Evolutionary conservation across 2,329 filamentous ascomycete species (phyloP), one percentile per base, ranked within the genome.

Genomic region (Anthostomella pinea): DNA sequence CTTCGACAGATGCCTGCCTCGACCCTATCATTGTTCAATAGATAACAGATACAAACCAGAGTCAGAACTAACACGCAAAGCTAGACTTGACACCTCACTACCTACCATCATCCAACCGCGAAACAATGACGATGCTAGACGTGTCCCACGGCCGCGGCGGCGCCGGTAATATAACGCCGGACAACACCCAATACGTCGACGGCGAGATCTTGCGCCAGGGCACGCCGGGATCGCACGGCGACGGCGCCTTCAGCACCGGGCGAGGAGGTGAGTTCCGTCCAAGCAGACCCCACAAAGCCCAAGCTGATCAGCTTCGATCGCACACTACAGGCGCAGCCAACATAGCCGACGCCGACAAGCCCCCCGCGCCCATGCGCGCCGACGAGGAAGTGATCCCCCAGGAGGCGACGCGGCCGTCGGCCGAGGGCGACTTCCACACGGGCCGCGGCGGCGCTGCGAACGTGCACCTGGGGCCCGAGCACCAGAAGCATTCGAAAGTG

Each of bases 401-500:
- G 30, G 65, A 56, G 13, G 77, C 77, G 15, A 55, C 68, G 33
- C 72, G 75, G 17, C 63, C 67, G 18, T 60, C 63, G 31, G 69
- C 77, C 11, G 62, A 65, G 34, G 55, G 61, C 39, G 72, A 76
- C 53, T 73, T 68, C 58, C 77, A 81, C 63, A 72, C 69, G 25
- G 78, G 78, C 38, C 76, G 77, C 20, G 77, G 77, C 52, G 77
- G 77, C 39, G 75, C 72, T 8, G 77, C 76, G 33, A 81, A 81
- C 57, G 72, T 72, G 56, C 65, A 71, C 49, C 48, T 64, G 29
- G 55, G 54, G 8, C 49, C 45, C 22, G 51, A 61, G 43, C 36
- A 49, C 31, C 39, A 48, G 37, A 37, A 32, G 36, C 44, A 17
- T 15, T 19, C 29, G 37, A 54, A 52, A 33, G 43, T 49, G 18